Evolutionary conservation across 139 green algal species (phyloP).

Genomic region (Micractinium conductrix): DNA sequence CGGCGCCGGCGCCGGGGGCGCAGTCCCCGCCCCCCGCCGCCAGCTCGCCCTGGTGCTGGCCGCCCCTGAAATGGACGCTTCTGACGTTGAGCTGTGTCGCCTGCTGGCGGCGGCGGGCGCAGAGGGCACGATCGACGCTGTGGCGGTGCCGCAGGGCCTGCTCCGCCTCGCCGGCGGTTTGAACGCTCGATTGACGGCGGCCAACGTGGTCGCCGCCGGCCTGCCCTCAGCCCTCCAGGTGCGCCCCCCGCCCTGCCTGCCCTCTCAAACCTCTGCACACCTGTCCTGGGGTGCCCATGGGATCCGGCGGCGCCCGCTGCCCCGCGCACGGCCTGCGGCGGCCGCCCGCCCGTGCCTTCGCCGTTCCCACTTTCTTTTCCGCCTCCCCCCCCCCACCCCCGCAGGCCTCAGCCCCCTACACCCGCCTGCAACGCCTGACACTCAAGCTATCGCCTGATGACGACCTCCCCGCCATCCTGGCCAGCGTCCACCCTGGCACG

Average conservation of each 20-base stretch:
- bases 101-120: background rate
- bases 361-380: background rate
- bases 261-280: background rate
- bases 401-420: slow-evolving; percentile 9
- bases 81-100: background rate
- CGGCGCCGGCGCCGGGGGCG: no score
- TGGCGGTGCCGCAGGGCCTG: slow-evolving; percentile 14
- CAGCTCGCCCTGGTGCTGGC: slow-evolving; percentile 10
- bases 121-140: background rate
- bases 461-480: slow-evolving; percentile 7
- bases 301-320: background rate
- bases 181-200: background rate
- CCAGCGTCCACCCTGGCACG: background rate
- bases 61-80: slow-evolving; percentile 9
- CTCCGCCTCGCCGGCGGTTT: slow-evolving; percentile 4
- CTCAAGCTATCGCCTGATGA: slow-evolving; percentile 4
- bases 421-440: background rate
- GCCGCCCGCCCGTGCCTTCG: background rate
- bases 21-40: no score
- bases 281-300: no score
- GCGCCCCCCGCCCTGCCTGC: background rate
- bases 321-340: background rate
- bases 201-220: background rate
- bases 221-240: slow-evolving; percentile 19
- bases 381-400: background rate